phyloP scores from a whole-genome alignment of 352 stramenopile genomes.

The Phytopythium aichiense region DNA sequence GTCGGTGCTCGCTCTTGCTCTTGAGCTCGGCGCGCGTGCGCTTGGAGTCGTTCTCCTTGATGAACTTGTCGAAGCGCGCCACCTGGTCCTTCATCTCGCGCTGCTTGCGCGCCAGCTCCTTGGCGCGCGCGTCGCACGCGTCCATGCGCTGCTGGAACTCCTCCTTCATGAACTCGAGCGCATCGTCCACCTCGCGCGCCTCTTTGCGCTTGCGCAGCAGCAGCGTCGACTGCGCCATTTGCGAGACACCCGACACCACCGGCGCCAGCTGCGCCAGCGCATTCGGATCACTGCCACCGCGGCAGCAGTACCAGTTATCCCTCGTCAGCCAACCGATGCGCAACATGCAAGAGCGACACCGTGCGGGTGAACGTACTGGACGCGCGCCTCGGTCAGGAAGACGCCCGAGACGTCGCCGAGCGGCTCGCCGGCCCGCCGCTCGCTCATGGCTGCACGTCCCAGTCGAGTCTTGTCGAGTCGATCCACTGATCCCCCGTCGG shows the following conservation, averaged over 20 bases:
- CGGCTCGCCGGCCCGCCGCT: slow-evolving; percentile 15
- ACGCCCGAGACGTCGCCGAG: slow-evolving; percentile 49
- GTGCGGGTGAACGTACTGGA: slow-evolving; percentile 22
- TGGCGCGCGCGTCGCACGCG: slow-evolving; percentile 73
- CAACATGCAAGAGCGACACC: not conserved
- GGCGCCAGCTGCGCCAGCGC: slow-evolving; percentile 60
- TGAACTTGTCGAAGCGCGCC: slow-evolving; percentile 90
- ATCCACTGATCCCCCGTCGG: too few relatives aligned
- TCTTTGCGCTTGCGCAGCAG: slow-evolving; percentile 93
- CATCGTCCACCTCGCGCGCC: slow-evolving; percentile 90
- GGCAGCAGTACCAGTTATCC: not conserved
- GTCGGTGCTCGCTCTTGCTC: slow-evolving; percentile 77
- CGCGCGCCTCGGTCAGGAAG: slow-evolving; percentile 72
- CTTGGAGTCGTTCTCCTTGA: slow-evolving; percentile 93
- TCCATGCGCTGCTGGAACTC: slow-evolving; percentile 89
- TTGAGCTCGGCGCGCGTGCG: slow-evolving; percentile 85
- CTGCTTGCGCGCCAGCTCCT: slow-evolving; percentile 85
- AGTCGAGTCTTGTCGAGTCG: too few relatives aligned
- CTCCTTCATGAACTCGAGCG: slow-evolving; percentile 92
- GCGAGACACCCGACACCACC: slow-evolving; percentile 75
- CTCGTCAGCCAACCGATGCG: too few relatives aligned
- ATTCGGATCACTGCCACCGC: slow-evolving; percentile 23
- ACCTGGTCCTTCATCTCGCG: slow-evolving; percentile 91
- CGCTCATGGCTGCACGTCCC: slow-evolving; percentile 14
- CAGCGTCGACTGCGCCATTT: slow-evolving; percentile 89